These are phyloP conservation scores for Plectosphaerella plurivora DNA, from an alignment of 2,329 filamentous ascomycete species.

Conservation along the genomic window DNA sequence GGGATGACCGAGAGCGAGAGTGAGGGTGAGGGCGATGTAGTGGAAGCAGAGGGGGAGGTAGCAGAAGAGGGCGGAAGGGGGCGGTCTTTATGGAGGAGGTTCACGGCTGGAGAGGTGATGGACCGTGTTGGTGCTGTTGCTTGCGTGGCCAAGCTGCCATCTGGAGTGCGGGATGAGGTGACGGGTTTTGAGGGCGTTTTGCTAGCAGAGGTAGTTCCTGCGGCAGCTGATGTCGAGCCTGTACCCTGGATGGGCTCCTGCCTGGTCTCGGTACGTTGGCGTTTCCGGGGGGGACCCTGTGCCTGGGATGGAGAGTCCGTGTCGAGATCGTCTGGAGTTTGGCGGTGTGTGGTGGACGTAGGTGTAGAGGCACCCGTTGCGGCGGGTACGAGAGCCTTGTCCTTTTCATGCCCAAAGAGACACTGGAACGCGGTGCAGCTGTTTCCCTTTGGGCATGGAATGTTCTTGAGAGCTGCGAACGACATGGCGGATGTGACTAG, in stretches of 20 bases:
- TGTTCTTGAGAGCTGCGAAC: conserved; percentile 34
- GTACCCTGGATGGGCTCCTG: neutral
- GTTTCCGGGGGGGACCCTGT: conserved; percentile 26
- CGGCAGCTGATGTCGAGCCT: conserved; percentile 2
- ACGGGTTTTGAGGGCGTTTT: conserved; percentile 13
- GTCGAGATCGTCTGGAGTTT: conserved; percentile 3
- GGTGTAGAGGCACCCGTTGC: neutral
- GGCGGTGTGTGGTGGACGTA: conserved; percentile 5
- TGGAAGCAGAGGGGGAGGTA: neutral
- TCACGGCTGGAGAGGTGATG: conserved; percentile 28
- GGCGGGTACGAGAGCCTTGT: conserved; percentile 18
- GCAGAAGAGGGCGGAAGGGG: neutral
- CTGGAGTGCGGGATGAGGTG: conserved; percentile 8
- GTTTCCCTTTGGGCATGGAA: conserved; percentile 45
- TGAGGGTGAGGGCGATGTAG: neutral
- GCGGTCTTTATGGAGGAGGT: conserved; percentile 8
- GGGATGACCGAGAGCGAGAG: too few relatives aligned
- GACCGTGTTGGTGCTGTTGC: conserved; percentile 14
- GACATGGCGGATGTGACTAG: conserved; percentile 4
- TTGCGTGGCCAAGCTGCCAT: conserved; percentile 14
- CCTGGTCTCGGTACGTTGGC: conserved; percentile 13
- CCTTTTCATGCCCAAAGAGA: conserved; percentile 41
- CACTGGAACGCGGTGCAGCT: conserved; percentile 45
- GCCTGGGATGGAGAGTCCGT: conserved; percentile 9
- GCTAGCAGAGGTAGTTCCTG: conserved; percentile 8